phyloP scores from a whole-genome alignment of 768 basidiomycete species.

The Rhodosporidiobolus sp. region DNA sequence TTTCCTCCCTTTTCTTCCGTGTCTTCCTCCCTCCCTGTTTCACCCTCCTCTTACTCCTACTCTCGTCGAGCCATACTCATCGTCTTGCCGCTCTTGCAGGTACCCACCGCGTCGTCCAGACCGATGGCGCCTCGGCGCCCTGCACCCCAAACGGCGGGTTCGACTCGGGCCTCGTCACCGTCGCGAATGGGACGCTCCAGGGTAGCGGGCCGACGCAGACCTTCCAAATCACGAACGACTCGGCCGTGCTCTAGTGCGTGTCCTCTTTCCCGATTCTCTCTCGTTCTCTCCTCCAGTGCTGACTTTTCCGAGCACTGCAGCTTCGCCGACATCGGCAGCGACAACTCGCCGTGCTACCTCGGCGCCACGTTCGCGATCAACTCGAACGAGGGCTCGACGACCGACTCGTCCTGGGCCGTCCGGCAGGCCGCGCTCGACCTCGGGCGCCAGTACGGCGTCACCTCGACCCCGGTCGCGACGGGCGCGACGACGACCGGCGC shows the following conservation, averaged over 20 bases:
- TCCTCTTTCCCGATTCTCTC: too few species aligned
- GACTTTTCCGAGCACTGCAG: too few species aligned
- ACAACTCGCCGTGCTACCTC: not conserved
- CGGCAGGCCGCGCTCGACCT: too few species aligned
- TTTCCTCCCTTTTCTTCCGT: too few species aligned
- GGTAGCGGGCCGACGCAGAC: slow-evolving; percentile 7
- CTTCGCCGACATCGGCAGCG: not conserved
- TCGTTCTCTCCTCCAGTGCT: too few species aligned
- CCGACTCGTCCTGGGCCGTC: too few species aligned
- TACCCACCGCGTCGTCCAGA: slow-evolving; percentile 23
- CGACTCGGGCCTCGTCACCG: slow-evolving; percentile 12
- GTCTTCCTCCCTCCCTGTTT: not conserved
- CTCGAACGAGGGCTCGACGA: too few species aligned
- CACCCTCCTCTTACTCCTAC: not conserved
- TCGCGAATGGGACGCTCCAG: slow-evolving; percentile 1
- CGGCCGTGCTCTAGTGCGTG: slow-evolving; percentile 9
- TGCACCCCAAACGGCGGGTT: slow-evolving; percentile 14
- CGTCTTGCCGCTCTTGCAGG: slow-evolving; percentile 7
- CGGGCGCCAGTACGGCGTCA: too few species aligned
- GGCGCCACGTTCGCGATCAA: too few species aligned
- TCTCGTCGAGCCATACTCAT: slow-evolving; percentile 4
- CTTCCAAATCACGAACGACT: slow-evolving; percentile 22
- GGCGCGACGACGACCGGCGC: too few species aligned
- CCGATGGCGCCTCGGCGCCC: slow-evolving; percentile 7
- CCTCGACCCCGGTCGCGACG: too few species aligned